These are phyloP conservation scores for Agrocybe chaxingu DNA, from an alignment of 768 basidiomycete genomes.

Conservation along the genomic window DNA sequence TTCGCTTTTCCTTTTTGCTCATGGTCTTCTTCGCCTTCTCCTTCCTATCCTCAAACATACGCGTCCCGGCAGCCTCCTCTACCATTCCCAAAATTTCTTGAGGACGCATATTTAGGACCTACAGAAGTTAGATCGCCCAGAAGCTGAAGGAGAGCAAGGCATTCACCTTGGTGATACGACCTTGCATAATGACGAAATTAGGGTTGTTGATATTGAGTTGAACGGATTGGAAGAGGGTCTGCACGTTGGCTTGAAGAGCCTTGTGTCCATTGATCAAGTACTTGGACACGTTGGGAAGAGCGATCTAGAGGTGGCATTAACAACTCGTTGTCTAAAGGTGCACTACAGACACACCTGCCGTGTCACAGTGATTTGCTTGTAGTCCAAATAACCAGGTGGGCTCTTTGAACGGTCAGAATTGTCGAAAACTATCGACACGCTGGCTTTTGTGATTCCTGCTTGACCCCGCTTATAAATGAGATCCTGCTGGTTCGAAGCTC, in stretches of 20 bases:
- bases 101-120: constrained; percentile 97
- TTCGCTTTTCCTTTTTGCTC: constrained; percentile 94
- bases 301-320: constrained; percentile 53
- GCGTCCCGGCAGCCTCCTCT: constrained; percentile 96
- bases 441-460: constrained; percentile 94
- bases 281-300: constrained; percentile 89
- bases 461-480: constrained; percentile 99
- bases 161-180: constrained; percentile 92
- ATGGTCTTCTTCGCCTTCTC: constrained; percentile 96
- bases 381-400: constrained; percentile 78
- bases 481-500: constrained; percentile 93
- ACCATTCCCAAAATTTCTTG: constrained; percentile 98
- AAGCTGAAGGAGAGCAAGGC: neutral
- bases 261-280: constrained; percentile 97
- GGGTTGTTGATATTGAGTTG: constrained; percentile 99
- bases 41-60: constrained; percentile 98
- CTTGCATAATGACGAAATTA: constrained; percentile 99
- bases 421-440: constrained; percentile 98
- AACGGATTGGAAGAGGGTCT: constrained; percentile 92
- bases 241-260: constrained; percentile 77
- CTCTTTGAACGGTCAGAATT: constrained; percentile 87
- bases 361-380: constrained; percentile 91
- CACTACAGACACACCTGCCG: constrained; percentile 65
- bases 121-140: neutral
- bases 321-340: neutral